Percentiles rank a stretch among this genome's conserved stretches.
phyloP scores from a whole-genome alignment of 192 early-diverging fungal species.

The Coemansia pectinata region DNA sequence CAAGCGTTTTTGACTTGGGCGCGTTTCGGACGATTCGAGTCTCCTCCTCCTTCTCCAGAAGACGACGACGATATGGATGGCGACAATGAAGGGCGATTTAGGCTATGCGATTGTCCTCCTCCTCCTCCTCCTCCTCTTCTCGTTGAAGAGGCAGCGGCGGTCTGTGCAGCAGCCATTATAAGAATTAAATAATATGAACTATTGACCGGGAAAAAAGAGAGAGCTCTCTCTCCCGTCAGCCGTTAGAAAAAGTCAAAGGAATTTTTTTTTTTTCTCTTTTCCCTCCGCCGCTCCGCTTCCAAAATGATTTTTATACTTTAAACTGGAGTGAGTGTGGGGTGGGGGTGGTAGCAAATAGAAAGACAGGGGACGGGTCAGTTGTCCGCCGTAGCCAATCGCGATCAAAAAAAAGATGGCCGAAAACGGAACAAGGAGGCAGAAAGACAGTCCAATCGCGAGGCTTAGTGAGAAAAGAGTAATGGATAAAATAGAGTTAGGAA shows the following conservation, averaged over 20 bases:
- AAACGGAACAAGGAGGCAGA: not conserved
- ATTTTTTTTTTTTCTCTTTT: not conserved
- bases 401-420: not conserved
- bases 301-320: not conserved
- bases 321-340: not conserved
- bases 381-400: not conserved
- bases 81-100: not conserved
- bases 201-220: not conserved
- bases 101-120: slow-evolving; percentile 2
- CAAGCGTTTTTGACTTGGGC: slow-evolving; percentile 91
- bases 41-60: not conserved
- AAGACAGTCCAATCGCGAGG: slow-evolving; percentile 4
- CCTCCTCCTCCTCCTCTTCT: not conserved
- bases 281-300: not conserved
- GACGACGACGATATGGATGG: slow-evolving; percentile 9
- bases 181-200: not conserved
- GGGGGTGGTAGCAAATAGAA: not conserved
- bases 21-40: slow-evolving; percentile 54
- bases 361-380: not conserved
- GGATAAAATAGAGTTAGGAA: not conserved
- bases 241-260: not conserved
- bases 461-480: not conserved
- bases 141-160: not conserved
- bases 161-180: not conserved
- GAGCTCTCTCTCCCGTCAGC: not conserved